These are phyloP conservation scores for Mallotus nudiflorus DNA, from an alignment of 345 rosid species.

Conservation along the genomic window DNA sequence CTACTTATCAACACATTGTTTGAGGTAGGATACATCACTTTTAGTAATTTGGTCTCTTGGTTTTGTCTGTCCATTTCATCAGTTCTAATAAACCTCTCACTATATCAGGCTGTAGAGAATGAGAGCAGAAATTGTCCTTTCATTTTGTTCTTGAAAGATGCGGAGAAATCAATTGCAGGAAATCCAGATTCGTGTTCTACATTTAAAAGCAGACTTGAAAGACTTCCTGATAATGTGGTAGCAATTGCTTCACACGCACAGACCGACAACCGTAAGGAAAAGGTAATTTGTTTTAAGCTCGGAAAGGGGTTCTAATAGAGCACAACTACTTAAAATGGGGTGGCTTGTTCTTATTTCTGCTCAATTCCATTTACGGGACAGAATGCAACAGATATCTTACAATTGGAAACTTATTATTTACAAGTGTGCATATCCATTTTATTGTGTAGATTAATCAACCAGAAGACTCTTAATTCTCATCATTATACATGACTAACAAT, in stretches of 20 bases:
- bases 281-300: conserved; percentile 44
- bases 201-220: conserved; percentile 65
- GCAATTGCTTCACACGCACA: conserved; percentile 80
- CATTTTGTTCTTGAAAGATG: conserved; percentile 89
- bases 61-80: conserved; percentile 14
- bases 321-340: too few relatives aligned
- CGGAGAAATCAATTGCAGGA: conserved; percentile 81
- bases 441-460: background rate
- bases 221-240: conserved; percentile 76
- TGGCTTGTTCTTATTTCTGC: background rate
- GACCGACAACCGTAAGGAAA: conserved; percentile 67
- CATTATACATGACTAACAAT: background rate
- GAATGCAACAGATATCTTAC: background rate
- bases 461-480: background rate
- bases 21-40: conserved; percentile 53
- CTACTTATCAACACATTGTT: conserved; percentile 68
- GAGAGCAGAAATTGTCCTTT: conserved; percentile 82
- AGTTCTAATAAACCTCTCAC: conserved; percentile 16
- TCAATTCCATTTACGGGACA: background rate
- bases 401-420: background rate
- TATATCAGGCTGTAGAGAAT: conserved; percentile 54
- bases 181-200: conserved; percentile 60
- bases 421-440: background rate
- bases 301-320: background rate
- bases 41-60: conserved; percentile 11